These are phyloP conservation scores for Fragaria iinumae DNA, from an alignment of 306 rosid species.

Conservation along the genomic window DNA sequence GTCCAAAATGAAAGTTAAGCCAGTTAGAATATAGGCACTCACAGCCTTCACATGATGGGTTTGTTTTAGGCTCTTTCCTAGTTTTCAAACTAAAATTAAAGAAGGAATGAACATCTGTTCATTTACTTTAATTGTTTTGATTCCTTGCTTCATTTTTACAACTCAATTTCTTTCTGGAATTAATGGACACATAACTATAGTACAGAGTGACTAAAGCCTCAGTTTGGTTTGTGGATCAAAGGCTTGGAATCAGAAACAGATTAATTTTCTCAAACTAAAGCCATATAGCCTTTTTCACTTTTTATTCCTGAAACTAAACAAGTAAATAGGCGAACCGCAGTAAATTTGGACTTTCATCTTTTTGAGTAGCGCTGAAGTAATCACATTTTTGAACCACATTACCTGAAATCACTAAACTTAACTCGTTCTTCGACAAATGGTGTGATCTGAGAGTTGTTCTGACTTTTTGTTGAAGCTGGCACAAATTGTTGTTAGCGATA, in stretches of 20 bases:
- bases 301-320: background rate
- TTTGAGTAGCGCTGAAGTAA: background rate
- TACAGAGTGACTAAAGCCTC: background rate
- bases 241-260: background rate
- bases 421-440: background rate
- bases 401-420: background rate
- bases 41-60: slow-evolving; percentile 10
- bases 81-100: background rate
- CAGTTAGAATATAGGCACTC: slow-evolving; percentile 21
- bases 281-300: background rate
- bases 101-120: background rate
- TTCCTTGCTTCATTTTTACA: slow-evolving; percentile 17
- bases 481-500: background rate
- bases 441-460: background rate
- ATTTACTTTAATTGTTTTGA: slow-evolving; percentile 2
- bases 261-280: background rate
- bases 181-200: background rate
- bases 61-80: slow-evolving; percentile 10
- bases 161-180: background rate
- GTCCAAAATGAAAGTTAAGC: slow-evolving; percentile 20
- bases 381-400: background rate
- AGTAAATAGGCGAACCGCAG: background rate
- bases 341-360: background rate
- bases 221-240: background rate
- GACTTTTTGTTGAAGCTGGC: slow-evolving; percentile 11